Base-by-base conservation (phyloP, 73 alveolate genomes). In the Paramecium sexaurelia region DNA sequence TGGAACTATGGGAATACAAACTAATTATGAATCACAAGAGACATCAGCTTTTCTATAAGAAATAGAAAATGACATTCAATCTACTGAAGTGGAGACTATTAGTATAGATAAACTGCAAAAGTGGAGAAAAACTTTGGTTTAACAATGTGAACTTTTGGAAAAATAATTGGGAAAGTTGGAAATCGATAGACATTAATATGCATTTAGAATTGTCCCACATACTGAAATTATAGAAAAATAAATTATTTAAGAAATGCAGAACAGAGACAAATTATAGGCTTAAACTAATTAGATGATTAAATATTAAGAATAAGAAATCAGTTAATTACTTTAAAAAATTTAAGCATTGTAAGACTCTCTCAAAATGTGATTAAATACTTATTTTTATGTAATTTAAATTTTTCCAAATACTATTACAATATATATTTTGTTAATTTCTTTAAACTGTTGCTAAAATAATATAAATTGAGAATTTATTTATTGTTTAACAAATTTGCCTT, bases 281-380 rank as follows among this genome's bases (percentile, higher is more conserved):
- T 29, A 61, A 27, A 61, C 83, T 29, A 11, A 17, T 4, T 13
- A 61, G 43, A 61, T 61, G 83, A 61, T 61, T 32, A 61, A 61
- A 61, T 61, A 61, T 61, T 61, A 61, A 61, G 83, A 61, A 26
- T 32, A 61, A 32, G 83, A 61, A 61, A 61, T 61, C 26, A 61
- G 26, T 61, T 32, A 61, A 61, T 61, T 61, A 61, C 67, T 51
- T 17, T 51, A 51, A 51, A 51, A 51, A 29, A 51, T 51, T 5
- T 51, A 51, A 20, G 67, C 33, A 29, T 51, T 51, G 67, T 13
- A 51, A 51, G 67, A 51, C 15, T 51, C 67, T 10, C 22, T 51
- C 29, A 51, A 51, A 2, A 17, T 3, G 17, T 51, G 67, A 51
- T 51, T 13, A 51, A 17, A 51, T 51, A 3, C 67, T 51, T 51